Base-by-base conservation (phyloP, 2,329 filamentous ascomycete species). In the Dissoconium aciculare region DNA sequence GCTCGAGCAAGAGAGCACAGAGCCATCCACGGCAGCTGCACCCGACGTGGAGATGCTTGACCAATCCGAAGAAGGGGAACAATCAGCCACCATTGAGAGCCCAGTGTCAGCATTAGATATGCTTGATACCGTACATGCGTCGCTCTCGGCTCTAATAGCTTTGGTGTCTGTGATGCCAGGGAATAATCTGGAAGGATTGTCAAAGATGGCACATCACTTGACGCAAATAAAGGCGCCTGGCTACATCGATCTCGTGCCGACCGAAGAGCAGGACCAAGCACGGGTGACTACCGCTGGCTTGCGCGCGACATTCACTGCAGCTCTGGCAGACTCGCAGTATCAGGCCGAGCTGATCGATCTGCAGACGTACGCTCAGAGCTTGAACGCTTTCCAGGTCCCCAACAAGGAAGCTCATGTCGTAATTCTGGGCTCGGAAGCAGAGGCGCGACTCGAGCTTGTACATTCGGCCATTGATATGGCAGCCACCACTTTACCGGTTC, bases 61-160 rank as follows among this genome's bases (percentile, higher is more conserved):
- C 19, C 8, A 56, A 11, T 43, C 43, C 2, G 44, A 45, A 36
- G 48, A 42, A 16, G 50, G 51, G 26, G 72, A 73, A 36, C 66
- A 75, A 43, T 78, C 72, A 66, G 74, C 72, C 11, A 67, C 63
- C 3, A 63, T 82, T n/a, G 62, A 77, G 32, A 73, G 77, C 39
- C 71, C 75, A 0, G 59, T 79, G 15, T 77, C 74, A 2, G 65
- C 69, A 15, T 62, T 65, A 28, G 71, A 71, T 1, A 63, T 83
- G 5, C 57, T 81, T 2, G 78, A 83, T 37, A 81, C 75, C 0
- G 63, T 73, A 10, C 60, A 78, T 17, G 73, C 75, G 4, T 71
- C 76, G 39, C 52, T 81, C 0, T 51, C 47, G 4, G 54, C 58
- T 10, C 40, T 64, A n/a, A 58, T 56, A 0, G 56, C 54, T 0